phyloP scores from a whole-genome alignment of 2,329 filamentous ascomycete genomes.

The Talaromyces sp. region DNA sequence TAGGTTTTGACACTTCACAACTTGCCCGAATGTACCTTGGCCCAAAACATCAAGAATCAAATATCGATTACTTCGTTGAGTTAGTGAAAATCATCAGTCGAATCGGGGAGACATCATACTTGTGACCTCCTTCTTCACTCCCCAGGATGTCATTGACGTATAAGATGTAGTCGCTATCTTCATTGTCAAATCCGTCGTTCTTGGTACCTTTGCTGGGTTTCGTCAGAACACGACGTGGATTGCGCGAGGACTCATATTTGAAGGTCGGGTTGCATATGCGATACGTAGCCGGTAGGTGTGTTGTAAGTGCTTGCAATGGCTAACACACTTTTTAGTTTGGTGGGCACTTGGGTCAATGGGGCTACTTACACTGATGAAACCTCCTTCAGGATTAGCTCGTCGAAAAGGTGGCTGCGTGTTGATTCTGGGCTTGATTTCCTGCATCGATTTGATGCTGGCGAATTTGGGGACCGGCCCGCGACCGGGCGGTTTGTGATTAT shows the following conservation, averaged over 20 bases:
- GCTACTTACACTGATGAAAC: conserved; percentile 84
- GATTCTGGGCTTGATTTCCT: conserved; percentile 76
- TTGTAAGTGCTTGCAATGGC: conserved; percentile 93
- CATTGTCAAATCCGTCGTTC: conserved; percentile 98
- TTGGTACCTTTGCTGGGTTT: conserved; percentile 98
- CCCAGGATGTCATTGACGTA: conserved; percentile 98
- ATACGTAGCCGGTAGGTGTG: conserved; percentile 90
- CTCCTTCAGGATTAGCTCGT: conserved; percentile 91
- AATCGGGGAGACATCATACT: conserved; percentile 51
- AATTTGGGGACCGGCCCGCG: conserved; percentile 82
- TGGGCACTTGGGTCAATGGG: background rate
- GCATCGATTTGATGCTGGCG: conserved; percentile 66
- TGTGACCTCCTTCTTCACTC: conserved; percentile 96
- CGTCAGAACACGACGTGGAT: conserved; percentile 89
- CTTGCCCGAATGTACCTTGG: conserved; percentile 96
- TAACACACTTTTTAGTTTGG: conserved; percentile 39
- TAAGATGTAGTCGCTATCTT: conserved; percentile 98
- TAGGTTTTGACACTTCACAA: conserved; percentile 97
- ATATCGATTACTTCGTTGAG: conserved; percentile 69
- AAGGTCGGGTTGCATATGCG: conserved; percentile 97
- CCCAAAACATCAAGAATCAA: conserved; percentile 94
- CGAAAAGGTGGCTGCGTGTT: conserved; percentile 86
- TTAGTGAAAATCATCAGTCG: conserved; percentile 15
- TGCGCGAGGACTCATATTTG: conserved; percentile 97
- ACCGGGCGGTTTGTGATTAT: conserved; percentile 46